Percentiles rank a stretch among this genome's conserved stretches.
phyloP scores from a whole-genome alignment of 805 yeast genomes.

The Sungouiella blattae region DNA sequence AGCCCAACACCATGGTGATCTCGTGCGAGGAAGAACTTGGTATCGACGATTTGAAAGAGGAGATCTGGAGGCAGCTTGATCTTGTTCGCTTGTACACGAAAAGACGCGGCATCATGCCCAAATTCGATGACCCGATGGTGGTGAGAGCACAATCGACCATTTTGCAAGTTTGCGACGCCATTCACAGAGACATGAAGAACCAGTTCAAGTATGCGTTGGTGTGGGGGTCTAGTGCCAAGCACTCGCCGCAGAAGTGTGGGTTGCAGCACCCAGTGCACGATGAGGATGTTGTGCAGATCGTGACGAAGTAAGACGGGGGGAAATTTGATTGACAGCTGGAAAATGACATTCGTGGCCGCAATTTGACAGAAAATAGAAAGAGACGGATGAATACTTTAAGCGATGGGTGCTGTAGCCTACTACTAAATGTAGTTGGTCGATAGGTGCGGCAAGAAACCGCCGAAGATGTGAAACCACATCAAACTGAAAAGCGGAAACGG shows the following conservation, averaged over 20 bases:
- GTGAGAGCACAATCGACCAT: constrained; percentile 77
- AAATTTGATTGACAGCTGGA: too few species aligned
- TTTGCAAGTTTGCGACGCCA: constrained; percentile 84
- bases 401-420: too few species aligned
- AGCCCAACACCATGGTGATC: constrained; percentile 90
- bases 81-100: constrained; percentile 83
- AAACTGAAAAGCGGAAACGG: too few species aligned
- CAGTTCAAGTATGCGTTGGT: constrained; percentile 92
- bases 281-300: constrained; percentile 91
- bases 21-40: constrained; percentile 89
- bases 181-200: constrained; percentile 88
- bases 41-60: constrained; percentile 80
- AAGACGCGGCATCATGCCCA: constrained; percentile 77
- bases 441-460: too few species aligned
- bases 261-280: constrained; percentile 77
- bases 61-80: constrained; percentile 86
- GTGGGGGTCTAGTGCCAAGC: constrained; percentile 95
- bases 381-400: too few species aligned
- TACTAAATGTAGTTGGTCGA: too few species aligned
- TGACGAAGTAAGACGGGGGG: constrained; percentile 62
- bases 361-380: too few species aligned
- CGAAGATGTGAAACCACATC: too few species aligned
- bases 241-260: constrained; percentile 96
- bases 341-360: too few species aligned
- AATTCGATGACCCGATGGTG: constrained; percentile 85